Base-by-base conservation (phyloP, 805 yeast genomes). In the Priceomyces castillae region DNA sequence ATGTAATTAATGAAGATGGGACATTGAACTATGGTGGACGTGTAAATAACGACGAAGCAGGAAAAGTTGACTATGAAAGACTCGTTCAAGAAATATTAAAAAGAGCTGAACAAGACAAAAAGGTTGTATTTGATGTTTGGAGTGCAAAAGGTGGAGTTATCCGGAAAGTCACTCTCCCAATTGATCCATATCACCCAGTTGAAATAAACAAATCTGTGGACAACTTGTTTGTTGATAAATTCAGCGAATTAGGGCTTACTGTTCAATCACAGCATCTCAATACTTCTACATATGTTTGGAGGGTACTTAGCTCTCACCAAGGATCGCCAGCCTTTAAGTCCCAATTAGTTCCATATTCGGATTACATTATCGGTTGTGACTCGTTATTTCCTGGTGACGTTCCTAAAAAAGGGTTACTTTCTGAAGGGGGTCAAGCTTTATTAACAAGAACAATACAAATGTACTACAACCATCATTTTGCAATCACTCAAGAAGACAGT, bases 201-300 rank as follows among this genome's bases (percentile, higher is more conserved):
- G 34, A 50, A 5, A 12, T 47, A 10, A 44, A 31, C 7, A 33
- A 34, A 7, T 41, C 41, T 5, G 37, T 25, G 10, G 40, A 46
- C 25, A 43, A 44, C 28, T 40, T 67, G 16, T 51, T 58, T 46
- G 48, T 47, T 33, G 61, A 68, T 23, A 54, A 61, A 1, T 80
- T 82, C 53, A 67, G 67, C 18, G 69, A 74, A 26, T 53, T 87
- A 14, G 95, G 95, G 0, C 53, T 90, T 18, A 68, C 84, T 10
- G 68, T 89, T 1, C 95, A 88, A 57, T 81, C 95, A 70, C 80
- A 89, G 1, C 89, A 95, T 15, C 57, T 90, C 31, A 71, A 76
- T 23, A 77, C 89, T 0, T 80, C 95, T 0, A 85, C 92, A 1
- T 84, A 79, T 57, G 95, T 90, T 10, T 92, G 96, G 85, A 95